These are phyloP conservation scores for Metarhizium humberi DNA, from an alignment of 2,329 filamentous ascomycete species.

Conservation along the genomic window DNA sequence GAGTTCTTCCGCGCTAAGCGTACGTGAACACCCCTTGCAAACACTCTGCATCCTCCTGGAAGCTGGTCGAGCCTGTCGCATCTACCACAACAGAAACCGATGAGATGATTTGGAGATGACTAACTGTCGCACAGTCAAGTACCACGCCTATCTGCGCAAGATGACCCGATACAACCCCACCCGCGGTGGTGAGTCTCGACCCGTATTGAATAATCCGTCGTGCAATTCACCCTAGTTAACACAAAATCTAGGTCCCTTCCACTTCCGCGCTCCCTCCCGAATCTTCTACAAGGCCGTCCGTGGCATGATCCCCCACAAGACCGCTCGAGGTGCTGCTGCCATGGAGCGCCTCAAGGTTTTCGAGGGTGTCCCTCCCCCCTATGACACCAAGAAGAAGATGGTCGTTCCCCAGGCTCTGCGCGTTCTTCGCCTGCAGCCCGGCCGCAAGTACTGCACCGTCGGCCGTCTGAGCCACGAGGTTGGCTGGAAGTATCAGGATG, in stretches of 20 bases:
- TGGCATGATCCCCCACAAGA: conserved; percentile 99
- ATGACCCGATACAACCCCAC: conserved; percentile 99
- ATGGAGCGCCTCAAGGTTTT: conserved; percentile 99
- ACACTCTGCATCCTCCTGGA: not conserved
- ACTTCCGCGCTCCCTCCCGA: conserved; percentile 97
- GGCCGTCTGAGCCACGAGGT: conserved; percentile 97
- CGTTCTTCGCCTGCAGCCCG: conserved; percentile 93
- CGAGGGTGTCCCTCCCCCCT: conserved; percentile 97
- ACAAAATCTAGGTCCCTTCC: conserved; percentile 72
- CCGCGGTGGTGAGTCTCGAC: conserved; percentile 69
- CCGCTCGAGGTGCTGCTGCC: conserved; percentile 89
- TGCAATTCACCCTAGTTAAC: conserved; percentile 24
- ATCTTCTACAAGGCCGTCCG: conserved; percentile 99
- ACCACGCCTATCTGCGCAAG: conserved; percentile 99
- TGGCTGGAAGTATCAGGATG: conserved; percentile 99
- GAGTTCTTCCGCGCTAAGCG: conserved; percentile 99
- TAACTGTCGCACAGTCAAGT: conserved; percentile 78
- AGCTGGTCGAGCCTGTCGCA: not conserved
- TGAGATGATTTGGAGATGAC: conserved; percentile 14
- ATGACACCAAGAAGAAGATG: conserved; percentile 99
- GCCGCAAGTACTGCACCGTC: conserved; percentile 99
- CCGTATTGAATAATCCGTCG: conserved; percentile 2
- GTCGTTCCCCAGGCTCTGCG: conserved; percentile 97
- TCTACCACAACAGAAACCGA: not conserved
- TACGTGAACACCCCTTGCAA: conserved; percentile 52